A percentile compares a stretch with the other conserved stretches of the same genome.
These are phyloP conservation scores for Tricholoma furcatifolium DNA, from an alignment of 768 basidiomycete genomes.

Conservation along the genomic window DNA sequence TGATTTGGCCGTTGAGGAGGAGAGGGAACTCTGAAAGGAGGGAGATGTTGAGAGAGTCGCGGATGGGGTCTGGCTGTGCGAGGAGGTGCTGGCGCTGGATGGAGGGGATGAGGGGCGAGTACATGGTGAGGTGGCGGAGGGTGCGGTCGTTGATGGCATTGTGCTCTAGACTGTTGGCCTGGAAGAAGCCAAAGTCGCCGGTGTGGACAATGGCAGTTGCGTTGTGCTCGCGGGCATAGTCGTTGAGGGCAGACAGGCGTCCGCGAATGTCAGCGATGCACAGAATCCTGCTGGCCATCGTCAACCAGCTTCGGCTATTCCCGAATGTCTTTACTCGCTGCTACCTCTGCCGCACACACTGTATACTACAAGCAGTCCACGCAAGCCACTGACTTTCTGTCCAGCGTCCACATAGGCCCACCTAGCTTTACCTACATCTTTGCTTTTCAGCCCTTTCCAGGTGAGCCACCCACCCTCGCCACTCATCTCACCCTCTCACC, in stretches of 20 bases:
- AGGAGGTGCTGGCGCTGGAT: conserved; percentile 80
- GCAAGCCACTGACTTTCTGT: conserved; percentile 33
- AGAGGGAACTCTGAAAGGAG: conserved; percentile 93
- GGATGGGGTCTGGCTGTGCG: conserved; percentile 66
- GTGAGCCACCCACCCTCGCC: no score
- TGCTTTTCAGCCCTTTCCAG: no score
- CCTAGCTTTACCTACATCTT: conserved; percentile 58
- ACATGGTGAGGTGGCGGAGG: conserved; percentile 92
- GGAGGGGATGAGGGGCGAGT: conserved; percentile 90
- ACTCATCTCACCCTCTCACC: conserved; percentile 24
- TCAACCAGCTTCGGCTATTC: conserved; percentile 12
- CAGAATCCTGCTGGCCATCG: conserved; percentile 67
- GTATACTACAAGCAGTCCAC: conserved; percentile 48
- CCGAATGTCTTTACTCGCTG: conserved; percentile 9
- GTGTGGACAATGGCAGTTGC: conserved; percentile 95
- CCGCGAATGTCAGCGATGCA: conserved; percentile 95
- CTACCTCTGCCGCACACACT: not conserved
- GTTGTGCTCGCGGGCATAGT: conserved; percentile 84
- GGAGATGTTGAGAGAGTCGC: conserved; percentile 70
- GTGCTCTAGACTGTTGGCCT: conserved; percentile 75
- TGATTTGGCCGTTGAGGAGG: conserved; percentile 86
- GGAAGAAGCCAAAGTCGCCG: conserved; percentile 99
- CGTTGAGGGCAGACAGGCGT: conserved; percentile 83
- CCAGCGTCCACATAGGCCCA: conserved; percentile 46
- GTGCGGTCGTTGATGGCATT: conserved; percentile 84